A percentile compares a stretch with the other conserved stretches of the same genome.
Evolutionary conservation across 2,329 filamentous ascomycete genomes (phyloP).

Genomic region (Alternaria dauci): DNA sequence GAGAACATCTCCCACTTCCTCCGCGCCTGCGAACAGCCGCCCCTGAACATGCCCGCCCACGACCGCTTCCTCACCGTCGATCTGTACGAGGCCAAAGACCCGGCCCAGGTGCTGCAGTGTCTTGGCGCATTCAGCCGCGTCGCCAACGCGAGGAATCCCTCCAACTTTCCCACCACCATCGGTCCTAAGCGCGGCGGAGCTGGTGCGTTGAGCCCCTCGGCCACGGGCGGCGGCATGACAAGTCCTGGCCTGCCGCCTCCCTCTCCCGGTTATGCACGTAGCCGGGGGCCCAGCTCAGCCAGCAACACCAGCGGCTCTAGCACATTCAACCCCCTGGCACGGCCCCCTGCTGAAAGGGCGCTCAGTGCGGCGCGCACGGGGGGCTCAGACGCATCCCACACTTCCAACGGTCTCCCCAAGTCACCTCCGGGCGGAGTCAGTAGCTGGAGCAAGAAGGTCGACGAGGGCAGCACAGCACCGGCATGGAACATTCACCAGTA

Average conservation of each 20-base stretch:
- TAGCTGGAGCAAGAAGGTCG: constrained; percentile 87
- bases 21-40: constrained; percentile 82
- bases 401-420: constrained; percentile 58
- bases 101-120: constrained; percentile 93
- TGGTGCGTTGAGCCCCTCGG: constrained; percentile 45
- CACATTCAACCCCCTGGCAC: constrained; percentile 56
- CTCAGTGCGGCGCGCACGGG: constrained; percentile 59
- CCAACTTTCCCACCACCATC: constrained; percentile 76
- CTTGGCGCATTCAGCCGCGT: constrained; percentile 89
- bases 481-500: constrained; percentile 99
- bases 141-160: constrained; percentile 77
- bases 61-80: constrained; percentile 98
- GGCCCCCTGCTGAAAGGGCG: constrained; percentile 43
- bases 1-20: constrained; percentile 99
- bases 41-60: constrained; percentile 87
- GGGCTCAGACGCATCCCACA: constrained; percentile 66
- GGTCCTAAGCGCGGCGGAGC: constrained; percentile 72
- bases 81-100: constrained; percentile 93
- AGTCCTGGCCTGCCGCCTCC: constrained; percentile 39
- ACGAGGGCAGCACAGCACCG: constrained; percentile 81
- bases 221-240: constrained; percentile 36
- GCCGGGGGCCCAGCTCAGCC: constrained; percentile 57
- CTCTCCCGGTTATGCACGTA: constrained; percentile 43
- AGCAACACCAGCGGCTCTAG: constrained; percentile 53
- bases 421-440: constrained; percentile 69